Conservation (phyloP, 2,329 filamentous ascomycete species). For the Cordyceps cicadae region DNA sequence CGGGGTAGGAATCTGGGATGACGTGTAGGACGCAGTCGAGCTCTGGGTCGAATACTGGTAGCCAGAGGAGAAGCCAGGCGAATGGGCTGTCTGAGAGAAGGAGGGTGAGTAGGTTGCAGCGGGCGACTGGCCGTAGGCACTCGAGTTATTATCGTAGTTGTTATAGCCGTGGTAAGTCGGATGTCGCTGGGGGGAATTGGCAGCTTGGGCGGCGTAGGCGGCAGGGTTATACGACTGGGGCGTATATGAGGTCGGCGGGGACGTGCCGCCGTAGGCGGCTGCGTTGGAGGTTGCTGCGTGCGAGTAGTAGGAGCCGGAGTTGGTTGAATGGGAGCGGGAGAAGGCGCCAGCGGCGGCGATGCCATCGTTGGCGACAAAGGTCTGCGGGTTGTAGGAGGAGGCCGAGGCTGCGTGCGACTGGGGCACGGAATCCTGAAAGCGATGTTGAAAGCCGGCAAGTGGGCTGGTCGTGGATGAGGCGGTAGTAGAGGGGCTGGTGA, state of each 20-base stretch:
- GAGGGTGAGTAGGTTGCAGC: conserved; percentile 25
- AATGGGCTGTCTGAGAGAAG: conserved; percentile 20
- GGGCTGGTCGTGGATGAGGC: conserved; percentile 21
- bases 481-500: conserved; percentile 40
- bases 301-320: conserved; percentile 42
- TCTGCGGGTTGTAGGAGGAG: conserved; percentile 62
- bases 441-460: conserved; percentile 44
- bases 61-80: conserved; percentile 24
- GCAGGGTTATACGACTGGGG: conserved; percentile 52
- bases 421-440: conserved; percentile 39
- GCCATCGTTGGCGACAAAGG: conserved; percentile 35
- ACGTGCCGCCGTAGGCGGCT: conserved; percentile 24
- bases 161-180: conserved; percentile 42
- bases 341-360: no score
- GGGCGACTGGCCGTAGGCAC: conserved; percentile 33
- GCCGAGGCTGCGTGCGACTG: conserved; percentile 38
- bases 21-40: conserved; percentile 22
- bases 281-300: conserved; percentile 29
- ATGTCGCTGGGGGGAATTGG: conserved; percentile 40
- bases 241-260: conserved; percentile 38
- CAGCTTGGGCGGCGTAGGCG: conserved; percentile 44
- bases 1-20: conserved; percentile 21
- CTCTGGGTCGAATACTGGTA: conserved; percentile 36
- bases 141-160: conserved; percentile 30
- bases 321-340: conserved; percentile 38